Evolutionary conservation across 331 rosid species (phyloP).

Genomic region (Phaseolus coccineus): DNA sequence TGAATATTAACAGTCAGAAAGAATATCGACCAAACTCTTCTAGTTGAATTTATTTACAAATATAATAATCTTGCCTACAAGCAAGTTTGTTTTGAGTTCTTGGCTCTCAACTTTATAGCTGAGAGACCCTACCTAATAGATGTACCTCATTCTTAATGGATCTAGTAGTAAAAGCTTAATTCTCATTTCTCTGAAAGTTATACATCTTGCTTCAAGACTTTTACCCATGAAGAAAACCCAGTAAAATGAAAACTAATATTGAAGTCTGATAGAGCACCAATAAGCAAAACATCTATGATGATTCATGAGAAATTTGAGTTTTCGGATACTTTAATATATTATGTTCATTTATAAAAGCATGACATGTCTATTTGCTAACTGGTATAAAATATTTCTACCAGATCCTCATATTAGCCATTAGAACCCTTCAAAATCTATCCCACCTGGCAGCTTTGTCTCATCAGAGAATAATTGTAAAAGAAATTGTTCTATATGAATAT

Average conservation of each 20-base stretch:
- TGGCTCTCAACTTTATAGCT: background rate
- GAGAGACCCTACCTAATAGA: background rate
- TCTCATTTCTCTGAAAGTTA: slow-evolving; percentile 12
- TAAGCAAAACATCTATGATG: slow-evolving; percentile 8
- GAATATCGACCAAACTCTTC: slow-evolving; percentile 3
- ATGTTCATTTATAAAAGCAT: background rate
- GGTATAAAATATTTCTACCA: slow-evolving; percentile 27
- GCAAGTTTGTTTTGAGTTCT: slow-evolving; percentile 19
- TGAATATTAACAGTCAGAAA: slow-evolving; percentile 19
- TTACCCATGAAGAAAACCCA: background rate
- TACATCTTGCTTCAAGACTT: background rate
- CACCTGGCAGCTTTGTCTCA: background rate
- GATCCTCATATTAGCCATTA: slow-evolving; percentile 36
- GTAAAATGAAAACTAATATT: slow-evolving; percentile 22
- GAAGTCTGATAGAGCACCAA: slow-evolving; percentile 23
- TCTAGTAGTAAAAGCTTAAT: background rate
- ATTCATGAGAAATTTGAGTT: slow-evolving; percentile 5
- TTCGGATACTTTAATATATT: slow-evolving; percentile 12
- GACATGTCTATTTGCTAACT: slow-evolving; percentile 1
- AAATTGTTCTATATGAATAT: slow-evolving; percentile 8
- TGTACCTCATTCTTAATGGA: background rate
- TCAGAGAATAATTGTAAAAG: background rate
- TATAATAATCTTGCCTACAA: background rate
- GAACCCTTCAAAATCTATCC: slow-evolving; percentile 33
- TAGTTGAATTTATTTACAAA: slow-evolving; percentile 4